Base-by-base conservation (phyloP, 306 rosid genomes). In the Vachellia collinsii region DNA sequence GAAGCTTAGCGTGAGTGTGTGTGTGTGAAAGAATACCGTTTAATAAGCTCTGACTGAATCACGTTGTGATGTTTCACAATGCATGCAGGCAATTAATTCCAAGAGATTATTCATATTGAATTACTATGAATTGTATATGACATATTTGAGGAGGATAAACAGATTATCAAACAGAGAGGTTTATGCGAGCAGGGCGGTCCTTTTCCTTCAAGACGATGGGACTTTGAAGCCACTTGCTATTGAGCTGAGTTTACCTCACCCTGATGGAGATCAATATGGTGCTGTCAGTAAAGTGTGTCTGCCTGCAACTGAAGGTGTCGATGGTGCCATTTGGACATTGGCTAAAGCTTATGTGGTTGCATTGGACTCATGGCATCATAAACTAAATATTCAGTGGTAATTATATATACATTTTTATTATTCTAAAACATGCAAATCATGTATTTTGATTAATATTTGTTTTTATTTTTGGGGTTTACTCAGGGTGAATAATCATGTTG, bases 261-360 rank as follows among this genome's bases (percentile, higher is more conserved):
- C 90, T n/a, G 38, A 23, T 1, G 90, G 92, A 19, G 94, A 87
- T 69, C 22, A 80, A 4, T 79, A 61, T 23, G 97, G 94, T 36
- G 84, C 76, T 34, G 19, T 25, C n/a, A 87, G 97, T 71, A 75
- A 71, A 76, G 88, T 91, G 8, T 41, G 42, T 46, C 47, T 83
- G 1, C 95, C 95, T 8, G 77, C 92, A 58, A 83, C 68, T 3
- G 59, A 88, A 29, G 97, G 97, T 44, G 92, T 85, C 11, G 91
- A 90, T 8, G 77, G 79, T 44, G 71, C 68, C 39, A 79, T 89
- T 80, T 92, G 97, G 97, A 82, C 70, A 41, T 86, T 92, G 54
- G 97, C 95, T 11, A 92, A 90, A 83, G 93, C 95, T 74, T 92
- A 90, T 72, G 98, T 82, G 0, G 77, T 89, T 3, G 97, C 90